Evolutionary conservation across 2,329 filamentous ascomycete species (phyloP).

Genomic region (Juglanconis juglandina): DNA sequence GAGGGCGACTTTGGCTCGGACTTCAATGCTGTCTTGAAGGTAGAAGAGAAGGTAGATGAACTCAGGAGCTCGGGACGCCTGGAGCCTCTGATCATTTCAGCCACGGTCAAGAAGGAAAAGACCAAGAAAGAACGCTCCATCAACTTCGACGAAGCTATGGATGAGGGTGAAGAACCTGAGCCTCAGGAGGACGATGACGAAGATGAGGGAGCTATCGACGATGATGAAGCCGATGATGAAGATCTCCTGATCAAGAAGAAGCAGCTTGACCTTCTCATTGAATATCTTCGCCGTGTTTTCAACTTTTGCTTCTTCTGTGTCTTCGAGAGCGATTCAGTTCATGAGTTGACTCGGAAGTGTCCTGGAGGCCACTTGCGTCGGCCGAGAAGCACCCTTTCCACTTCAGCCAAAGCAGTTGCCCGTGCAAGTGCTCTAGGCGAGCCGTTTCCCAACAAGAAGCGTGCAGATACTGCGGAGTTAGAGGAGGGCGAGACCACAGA

Average conservation of each 20-base stretch:
- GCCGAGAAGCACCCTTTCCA: conserved; percentile 80
- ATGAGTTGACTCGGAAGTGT: conserved; percentile 93
- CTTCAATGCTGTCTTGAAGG: conserved; percentile 72
- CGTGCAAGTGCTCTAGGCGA: conserved; percentile 79
- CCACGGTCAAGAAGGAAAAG: conserved; percentile 53
- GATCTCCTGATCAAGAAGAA: conserved; percentile 92
- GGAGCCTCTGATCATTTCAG: conserved; percentile 58
- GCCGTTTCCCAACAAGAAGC: conserved; percentile 80
- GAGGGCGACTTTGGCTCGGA: conserved; percentile 78
- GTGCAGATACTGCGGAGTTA: conserved; percentile 59
- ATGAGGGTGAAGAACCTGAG: conserved; percentile 60
- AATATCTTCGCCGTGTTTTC: conserved; percentile 94
- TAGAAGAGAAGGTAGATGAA: conserved; percentile 83
- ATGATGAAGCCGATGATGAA: conserved; percentile 86
- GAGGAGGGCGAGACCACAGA: conserved; percentile 63
- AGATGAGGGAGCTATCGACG: conserved; percentile 72
- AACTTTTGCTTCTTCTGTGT: conserved; percentile 99
- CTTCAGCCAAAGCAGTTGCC: conserved; percentile 78
- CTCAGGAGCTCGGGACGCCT: conserved; percentile 73
- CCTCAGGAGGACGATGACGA: conserved; percentile 74
- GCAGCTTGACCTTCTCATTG: conserved; percentile 89
- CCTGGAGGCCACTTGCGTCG: conserved; percentile 94
- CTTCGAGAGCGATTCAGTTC: conserved; percentile 95
- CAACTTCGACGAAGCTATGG: conserved; percentile 58
- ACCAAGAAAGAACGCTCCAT: conserved; percentile 57